These are phyloP conservation scores for Arthromyces matolae DNA, from an alignment of 768 basidiomycete genomes.

Conservation along the genomic window DNA sequence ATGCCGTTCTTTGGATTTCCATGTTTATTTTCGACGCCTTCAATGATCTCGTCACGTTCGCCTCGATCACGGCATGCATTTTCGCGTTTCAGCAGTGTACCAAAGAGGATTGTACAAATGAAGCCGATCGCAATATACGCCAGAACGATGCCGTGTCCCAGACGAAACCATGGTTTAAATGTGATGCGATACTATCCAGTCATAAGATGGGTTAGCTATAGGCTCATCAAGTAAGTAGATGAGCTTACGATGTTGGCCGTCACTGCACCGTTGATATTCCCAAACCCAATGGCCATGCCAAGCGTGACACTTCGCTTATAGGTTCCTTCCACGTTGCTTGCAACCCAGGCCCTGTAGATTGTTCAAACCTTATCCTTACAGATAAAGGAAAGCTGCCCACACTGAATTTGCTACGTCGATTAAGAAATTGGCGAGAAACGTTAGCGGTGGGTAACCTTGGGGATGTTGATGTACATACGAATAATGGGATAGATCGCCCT, in stretches of 20 bases:
- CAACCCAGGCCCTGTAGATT: conserved; percentile 60
- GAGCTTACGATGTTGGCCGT: conserved; percentile 58
- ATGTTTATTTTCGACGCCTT: conserved; percentile 40
- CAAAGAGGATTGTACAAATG: conserved; percentile 46
- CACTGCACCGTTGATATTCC: conserved; percentile 68
- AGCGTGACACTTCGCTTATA: conserved; percentile 71
- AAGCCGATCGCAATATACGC: conserved; percentile 68
- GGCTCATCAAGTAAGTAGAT: background rate
- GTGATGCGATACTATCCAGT: conserved; percentile 53
- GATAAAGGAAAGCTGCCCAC: conserved; percentile 28
- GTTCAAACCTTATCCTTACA: background rate
- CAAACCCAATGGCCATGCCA: conserved; percentile 66
- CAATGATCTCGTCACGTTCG: conserved; percentile 63
- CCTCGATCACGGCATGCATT: conserved; percentile 63
- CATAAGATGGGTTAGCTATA: background rate
- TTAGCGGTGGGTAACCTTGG: too few species aligned
- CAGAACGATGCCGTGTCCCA: conserved; percentile 68
- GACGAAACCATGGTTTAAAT: conserved; percentile 63
- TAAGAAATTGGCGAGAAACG: conserved; percentile 1
- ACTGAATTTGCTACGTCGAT: conserved; percentile 42
- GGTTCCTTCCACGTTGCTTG: conserved; percentile 67
- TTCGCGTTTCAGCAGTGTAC: conserved; percentile 49
- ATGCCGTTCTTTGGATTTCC: conserved; percentile 51
- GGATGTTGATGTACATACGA: conserved; percentile 41
- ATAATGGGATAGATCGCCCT: conserved; percentile 52